Evolutionary conservation across 1,139 yeast species (phyloP).

Genomic region (Sugiyamaella castrensis): DNA sequence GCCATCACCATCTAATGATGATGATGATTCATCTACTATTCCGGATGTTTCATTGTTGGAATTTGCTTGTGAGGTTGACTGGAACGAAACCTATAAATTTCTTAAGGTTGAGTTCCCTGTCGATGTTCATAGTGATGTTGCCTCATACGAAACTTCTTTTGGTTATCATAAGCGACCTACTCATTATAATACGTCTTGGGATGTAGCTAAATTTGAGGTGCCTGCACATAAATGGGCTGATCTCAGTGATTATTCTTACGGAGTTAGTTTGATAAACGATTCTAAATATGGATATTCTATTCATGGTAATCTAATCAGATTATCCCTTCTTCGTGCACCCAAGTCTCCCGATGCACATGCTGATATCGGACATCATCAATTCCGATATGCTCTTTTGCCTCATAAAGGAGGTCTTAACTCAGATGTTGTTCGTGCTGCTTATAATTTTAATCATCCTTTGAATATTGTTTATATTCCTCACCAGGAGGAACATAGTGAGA

Average conservation of each 20-base stretch:
- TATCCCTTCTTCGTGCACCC: constrained; percentile 78
- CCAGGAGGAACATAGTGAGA: constrained; percentile 6
- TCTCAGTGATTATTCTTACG: constrained; percentile 78
- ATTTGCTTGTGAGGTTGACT: constrained; percentile 68
- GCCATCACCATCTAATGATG: constrained; percentile 27
- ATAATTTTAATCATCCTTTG: constrained; percentile 70
- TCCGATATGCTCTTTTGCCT: constrained; percentile 82
- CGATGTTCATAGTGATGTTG: constrained; percentile 67
- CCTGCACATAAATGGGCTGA: constrained; percentile 94
- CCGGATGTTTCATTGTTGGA: constrained; percentile 42
- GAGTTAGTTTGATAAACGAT: constrained; percentile 83
- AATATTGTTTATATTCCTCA: constrained; percentile 24
- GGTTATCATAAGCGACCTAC: constrained; percentile 91
- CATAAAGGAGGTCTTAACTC: constrained; percentile 64
- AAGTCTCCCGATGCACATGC: constrained; percentile 91
- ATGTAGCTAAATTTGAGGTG: constrained; percentile 92
- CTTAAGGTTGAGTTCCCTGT: constrained; percentile 95
- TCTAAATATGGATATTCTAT: constrained; percentile 88
- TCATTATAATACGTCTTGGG: constrained; percentile 94
- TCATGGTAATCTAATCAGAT: constrained; percentile 83
- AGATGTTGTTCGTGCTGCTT: constrained; percentile 69
- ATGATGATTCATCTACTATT: constrained; percentile 1
- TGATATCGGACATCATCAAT: constrained; percentile 84
- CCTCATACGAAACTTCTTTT: constrained; percentile 89
- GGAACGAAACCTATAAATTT: constrained; percentile 88